Base-by-base conservation (phyloP, 495 filamentous ascomycete species). In the Neurospora sp. region DNA sequence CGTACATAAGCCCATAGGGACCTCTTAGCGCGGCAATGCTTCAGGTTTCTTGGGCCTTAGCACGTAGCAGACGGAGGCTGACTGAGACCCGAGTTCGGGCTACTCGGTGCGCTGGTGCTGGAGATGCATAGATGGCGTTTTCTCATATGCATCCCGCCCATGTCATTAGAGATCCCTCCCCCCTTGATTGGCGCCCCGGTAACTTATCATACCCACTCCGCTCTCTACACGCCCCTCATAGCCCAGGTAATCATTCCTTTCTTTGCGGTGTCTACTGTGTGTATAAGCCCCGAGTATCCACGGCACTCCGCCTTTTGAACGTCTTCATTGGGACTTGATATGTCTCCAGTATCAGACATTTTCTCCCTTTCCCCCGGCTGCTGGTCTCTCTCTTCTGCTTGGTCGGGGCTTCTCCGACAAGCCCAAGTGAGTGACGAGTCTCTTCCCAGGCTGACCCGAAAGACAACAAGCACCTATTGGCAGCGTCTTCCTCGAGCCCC, bases 51-150 rank as follows among this genome's bases (percentile, higher is more conserved):
- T 61, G 53, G 14, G 12, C 53, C 6, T 61, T 61, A 16, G 12
- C 53, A 61, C 53, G 68, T 42, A 73, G 40, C 69, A 46, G 69
- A 42, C 72, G 44, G 69, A 27, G 41, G 27, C 39, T 68, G 37
- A 16, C 41, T 72, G 37, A 70, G 27, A 61, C 53, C 27, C 53
- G 53, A 61, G 27, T 35, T 61, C 27, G 53, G 53, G 53, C 53
- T 61, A 53, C 44, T 61, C 73, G 71, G 27, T 40, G 74, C 42
- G 74, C 68, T 70, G 59, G 69, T 69, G 74, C 46, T 73, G 74
- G 59, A 74, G 75, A 73, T 78, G 77, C 77, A 77, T 74, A 70
- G 22, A 78, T 77, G 77, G 78, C 77, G 74, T 77, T 76, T 72
- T 75, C 20, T 27, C 53, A 70, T 68, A 74, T 76, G 76, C 77